These are phyloP conservation scores for Colletotrichum sp. DNA, from an alignment of 2,329 filamentous ascomycete species.

Conservation along the genomic window DNA sequence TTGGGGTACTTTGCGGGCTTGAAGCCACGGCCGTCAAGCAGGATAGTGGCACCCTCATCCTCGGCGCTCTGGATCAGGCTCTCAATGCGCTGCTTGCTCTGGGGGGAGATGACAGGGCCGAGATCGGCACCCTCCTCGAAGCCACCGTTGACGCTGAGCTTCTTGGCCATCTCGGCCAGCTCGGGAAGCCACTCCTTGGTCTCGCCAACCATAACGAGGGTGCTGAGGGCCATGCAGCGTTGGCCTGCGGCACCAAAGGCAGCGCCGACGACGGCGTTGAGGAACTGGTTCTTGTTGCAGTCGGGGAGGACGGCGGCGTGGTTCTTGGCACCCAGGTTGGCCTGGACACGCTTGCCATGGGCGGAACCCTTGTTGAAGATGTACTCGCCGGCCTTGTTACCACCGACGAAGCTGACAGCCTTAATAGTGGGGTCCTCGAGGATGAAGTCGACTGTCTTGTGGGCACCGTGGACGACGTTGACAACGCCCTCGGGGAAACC, in stretches of 20 bases:
- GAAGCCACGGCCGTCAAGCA: conserved; percentile 80
- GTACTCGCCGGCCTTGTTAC: conserved; percentile 89
- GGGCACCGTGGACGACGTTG: conserved; percentile 82
- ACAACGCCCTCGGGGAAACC: conserved; percentile 83
- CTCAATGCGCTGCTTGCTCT: conserved; percentile 82
- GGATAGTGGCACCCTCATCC: conserved; percentile 79
- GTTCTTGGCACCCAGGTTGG: conserved; percentile 89
- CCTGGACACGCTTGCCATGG: conserved; percentile 88
- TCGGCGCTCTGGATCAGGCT: conserved; percentile 77
- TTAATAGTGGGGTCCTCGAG: conserved; percentile 86
- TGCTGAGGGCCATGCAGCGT: conserved; percentile 86
- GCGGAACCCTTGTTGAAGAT: conserved; percentile 80
- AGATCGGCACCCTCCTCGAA: conserved; percentile 83
- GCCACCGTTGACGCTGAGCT: conserved; percentile 77
- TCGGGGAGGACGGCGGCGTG: conserved; percentile 84
- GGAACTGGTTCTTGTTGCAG: conserved; percentile 88
- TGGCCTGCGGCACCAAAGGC: conserved; percentile 87
- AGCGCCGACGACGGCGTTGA: conserved; percentile 83
- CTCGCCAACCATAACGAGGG: conserved; percentile 83
- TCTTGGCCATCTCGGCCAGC: conserved; percentile 76
- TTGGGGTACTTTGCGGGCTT: conserved; percentile 80
- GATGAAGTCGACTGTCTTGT: conserved; percentile 84
- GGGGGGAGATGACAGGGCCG: conserved; percentile 80
- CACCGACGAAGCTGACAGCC: conserved; percentile 84
- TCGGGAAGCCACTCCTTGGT: conserved; percentile 84